Conservation (phyloP, 2,329 filamentous ascomycete species). For the Cladophialophora yegresii region DNA sequence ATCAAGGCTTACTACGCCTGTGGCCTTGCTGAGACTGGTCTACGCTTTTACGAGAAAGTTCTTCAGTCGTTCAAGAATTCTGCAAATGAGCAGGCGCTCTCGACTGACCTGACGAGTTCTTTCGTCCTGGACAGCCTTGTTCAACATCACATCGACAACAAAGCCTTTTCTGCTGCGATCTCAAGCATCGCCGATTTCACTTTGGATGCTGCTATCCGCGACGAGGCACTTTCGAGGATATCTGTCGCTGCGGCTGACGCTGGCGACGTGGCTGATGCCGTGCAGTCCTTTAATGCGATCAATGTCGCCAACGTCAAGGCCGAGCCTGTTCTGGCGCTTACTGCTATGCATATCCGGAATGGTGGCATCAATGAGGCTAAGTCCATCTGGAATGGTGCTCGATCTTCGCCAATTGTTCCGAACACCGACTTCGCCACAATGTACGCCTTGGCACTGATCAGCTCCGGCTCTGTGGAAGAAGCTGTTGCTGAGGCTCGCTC, state of each 20-base stretch:
- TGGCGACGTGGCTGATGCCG: constrained; percentile 68
- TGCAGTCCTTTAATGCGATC: constrained; percentile 65
- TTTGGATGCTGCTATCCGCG: constrained; percentile 60
- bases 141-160: constrained; percentile 66
- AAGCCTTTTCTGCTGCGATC: constrained; percentile 26
- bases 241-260: constrained; percentile 78
- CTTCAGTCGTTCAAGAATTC: constrained; percentile 57
- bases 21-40: constrained; percentile 75
- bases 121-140: constrained; percentile 76
- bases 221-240: constrained; percentile 69
- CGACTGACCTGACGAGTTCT: constrained; percentile 67
- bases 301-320: constrained; percentile 53
- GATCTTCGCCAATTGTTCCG: constrained; percentile 51
- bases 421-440: constrained; percentile 71
- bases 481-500: constrained; percentile 75
- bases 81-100: constrained; percentile 56
- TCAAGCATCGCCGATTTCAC: constrained; percentile 25
- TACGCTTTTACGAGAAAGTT: constrained; percentile 83
- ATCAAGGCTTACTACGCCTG: constrained; percentile 85
- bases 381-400: constrained; percentile 77
- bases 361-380: constrained; percentile 77
- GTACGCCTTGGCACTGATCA: constrained; percentile 85
- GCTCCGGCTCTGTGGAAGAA: constrained; percentile 79
- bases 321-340: constrained; percentile 70
- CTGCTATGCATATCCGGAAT: constrained; percentile 81